Conservation (phyloP, 208 protist genomes). For the Leishmania tropica region DNA sequence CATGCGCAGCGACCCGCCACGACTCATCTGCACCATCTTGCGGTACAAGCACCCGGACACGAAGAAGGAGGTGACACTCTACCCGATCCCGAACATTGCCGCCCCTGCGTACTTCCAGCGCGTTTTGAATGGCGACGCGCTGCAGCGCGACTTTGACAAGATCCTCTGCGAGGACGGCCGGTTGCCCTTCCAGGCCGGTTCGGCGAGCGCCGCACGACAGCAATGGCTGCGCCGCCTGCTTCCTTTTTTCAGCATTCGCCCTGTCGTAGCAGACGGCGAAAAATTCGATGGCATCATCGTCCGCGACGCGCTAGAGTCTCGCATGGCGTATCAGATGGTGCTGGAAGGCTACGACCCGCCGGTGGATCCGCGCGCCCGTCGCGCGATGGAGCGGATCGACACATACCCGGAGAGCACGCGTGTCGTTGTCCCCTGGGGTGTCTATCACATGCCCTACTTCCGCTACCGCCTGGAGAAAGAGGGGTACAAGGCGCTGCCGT, state of each 20-base stretch:
- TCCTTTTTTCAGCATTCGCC: conserved; percentile 72
- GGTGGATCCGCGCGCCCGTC: conserved; percentile 79
- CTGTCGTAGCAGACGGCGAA: conserved; percentile 48
- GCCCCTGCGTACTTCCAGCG: conserved; percentile 67
- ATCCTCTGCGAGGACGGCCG: conserved; percentile 86
- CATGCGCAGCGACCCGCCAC: conserved; percentile 65
- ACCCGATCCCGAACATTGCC: conserved; percentile 78
- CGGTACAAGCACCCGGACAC: conserved; percentile 70
- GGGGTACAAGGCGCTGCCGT: conserved; percentile 52
- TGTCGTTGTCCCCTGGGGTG: conserved; percentile 74
- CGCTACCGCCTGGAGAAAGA: conserved; percentile 68
- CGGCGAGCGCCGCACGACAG: conserved; percentile 41
- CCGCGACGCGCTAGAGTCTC: conserved; percentile 79
- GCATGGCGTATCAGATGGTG: conserved; percentile 89
- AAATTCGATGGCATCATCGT: conserved; percentile 81
- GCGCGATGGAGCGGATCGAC: conserved; percentile 76
- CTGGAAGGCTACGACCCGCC: conserved; percentile 70
- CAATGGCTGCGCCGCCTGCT: conserved; percentile 48
- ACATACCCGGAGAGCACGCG: conserved; percentile 65
- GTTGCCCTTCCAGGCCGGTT: conserved; percentile 68
- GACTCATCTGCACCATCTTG: conserved; percentile 69
- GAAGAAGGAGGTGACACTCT: conserved; percentile 79
- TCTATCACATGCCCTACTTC: conserved; percentile 89
- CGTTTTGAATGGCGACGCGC: conserved; percentile 39
- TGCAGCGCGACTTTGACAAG: conserved; percentile 57